Percentiles rank a stretch among this genome's conserved stretches.
These are phyloP conservation scores for Bimuria novae-zelandiae DNA, from an alignment of 2,329 filamentous ascomycete species.

Conservation along the genomic window DNA sequence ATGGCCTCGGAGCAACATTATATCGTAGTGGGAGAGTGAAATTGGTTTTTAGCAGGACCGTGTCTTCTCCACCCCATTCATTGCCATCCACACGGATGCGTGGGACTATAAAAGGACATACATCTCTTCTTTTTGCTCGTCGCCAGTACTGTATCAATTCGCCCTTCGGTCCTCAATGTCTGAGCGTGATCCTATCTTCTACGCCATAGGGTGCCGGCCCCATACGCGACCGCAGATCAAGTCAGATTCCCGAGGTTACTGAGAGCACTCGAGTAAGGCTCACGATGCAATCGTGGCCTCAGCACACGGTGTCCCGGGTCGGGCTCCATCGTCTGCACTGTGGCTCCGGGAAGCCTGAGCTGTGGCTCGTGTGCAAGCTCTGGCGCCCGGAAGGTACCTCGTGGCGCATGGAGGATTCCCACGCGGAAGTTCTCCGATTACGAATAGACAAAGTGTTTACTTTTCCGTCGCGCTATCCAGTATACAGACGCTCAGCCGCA, in stretches of 20 bases:
- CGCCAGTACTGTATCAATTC: not conserved
- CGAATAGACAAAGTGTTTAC: slow-evolving; percentile 15
- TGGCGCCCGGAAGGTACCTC: slow-evolving; percentile 1
- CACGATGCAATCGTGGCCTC: no score
- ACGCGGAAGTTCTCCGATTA: not conserved
- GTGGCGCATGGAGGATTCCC: not conserved
- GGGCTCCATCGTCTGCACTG: not conserved
- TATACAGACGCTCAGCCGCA: slow-evolving; percentile 14
- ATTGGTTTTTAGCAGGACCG: slow-evolving; percentile 58
- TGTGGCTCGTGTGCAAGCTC: not conserved
- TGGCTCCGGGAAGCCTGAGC: not conserved
- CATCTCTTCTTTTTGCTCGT: slow-evolving; percentile 31
- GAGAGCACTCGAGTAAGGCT: no score
- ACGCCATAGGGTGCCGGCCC: not conserved
- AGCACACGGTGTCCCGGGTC: not conserved
- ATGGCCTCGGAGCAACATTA: slow-evolving; percentile 56
- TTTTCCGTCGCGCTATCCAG: not conserved
- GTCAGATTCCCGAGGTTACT: not conserved
- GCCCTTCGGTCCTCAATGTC: not conserved
- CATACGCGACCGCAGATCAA: not conserved
- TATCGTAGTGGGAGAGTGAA: slow-evolving; percentile 57
- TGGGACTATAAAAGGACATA: slow-evolving; percentile 56
- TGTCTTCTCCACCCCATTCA: slow-evolving; percentile 59
- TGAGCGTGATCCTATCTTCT: not conserved
- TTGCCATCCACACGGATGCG: slow-evolving; percentile 45